Evolutionary conservation across 345 rosid genomes (phyloP).

Genomic region (Clausena lansium): DNA sequence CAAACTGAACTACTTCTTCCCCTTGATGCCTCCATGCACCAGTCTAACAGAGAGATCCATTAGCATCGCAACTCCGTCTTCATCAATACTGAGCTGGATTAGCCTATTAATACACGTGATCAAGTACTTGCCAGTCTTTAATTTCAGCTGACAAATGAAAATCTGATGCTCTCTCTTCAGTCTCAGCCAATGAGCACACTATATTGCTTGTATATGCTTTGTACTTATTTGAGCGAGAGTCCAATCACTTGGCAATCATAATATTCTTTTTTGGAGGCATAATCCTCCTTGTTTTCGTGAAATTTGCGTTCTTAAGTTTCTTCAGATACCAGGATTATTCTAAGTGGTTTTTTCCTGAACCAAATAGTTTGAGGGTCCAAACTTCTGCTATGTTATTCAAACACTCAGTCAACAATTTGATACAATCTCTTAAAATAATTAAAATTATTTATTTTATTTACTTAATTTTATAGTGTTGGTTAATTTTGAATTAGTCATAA

Average conservation of each 20-base stretch:
- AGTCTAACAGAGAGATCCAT: slow-evolving; percentile 54
- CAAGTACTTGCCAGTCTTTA: slow-evolving; percentile 51
- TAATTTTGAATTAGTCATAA: too few relatives aligned
- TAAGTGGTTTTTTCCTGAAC: slow-evolving; percentile 21
- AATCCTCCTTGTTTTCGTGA: slow-evolving; percentile 17
- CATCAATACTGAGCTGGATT: slow-evolving; percentile 28
- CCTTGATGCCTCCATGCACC: slow-evolving; percentile 58
- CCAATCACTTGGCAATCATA: slow-evolving; percentile 29
- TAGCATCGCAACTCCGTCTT: slow-evolving; percentile 36
- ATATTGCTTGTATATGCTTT: slow-evolving; percentile 26
- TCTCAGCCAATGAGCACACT: slow-evolving; percentile 44
- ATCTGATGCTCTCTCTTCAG: slow-evolving; percentile 39
- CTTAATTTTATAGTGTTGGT: too few relatives aligned
- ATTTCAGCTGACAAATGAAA: slow-evolving; percentile 51
- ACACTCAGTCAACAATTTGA: too few relatives aligned
- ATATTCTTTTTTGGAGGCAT: slow-evolving; percentile 15
- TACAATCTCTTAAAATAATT: too few relatives aligned
- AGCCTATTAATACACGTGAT: slow-evolving; percentile 54
- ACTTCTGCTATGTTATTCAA: slow-evolving; percentile 44
- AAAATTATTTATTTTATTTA: too few relatives aligned
- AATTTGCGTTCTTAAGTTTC: slow-evolving; percentile 43
- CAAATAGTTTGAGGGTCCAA: slow-evolving; percentile 37
- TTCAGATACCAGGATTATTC: slow-evolving; percentile 27
- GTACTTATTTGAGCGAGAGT: slow-evolving; percentile 50
- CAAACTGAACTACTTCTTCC: slow-evolving; percentile 27